Evolutionary conservation across 148 eudicot genomes (phyloP).

Genomic region (Vaccinium myrtillus): DNA sequence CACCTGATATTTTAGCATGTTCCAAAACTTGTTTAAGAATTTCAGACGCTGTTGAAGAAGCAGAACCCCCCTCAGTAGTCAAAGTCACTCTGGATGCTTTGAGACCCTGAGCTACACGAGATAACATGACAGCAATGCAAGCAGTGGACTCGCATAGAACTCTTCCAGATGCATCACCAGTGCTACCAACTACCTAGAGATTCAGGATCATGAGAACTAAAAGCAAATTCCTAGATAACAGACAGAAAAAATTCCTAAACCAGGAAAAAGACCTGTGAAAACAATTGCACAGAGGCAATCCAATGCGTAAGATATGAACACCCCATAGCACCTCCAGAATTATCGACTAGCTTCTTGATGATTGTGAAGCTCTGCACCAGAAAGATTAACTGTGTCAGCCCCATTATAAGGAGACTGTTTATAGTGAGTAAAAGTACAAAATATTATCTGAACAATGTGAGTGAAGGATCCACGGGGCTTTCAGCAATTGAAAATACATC

Average conservation of each 20-base stretch:
- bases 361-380: slow-evolving; percentile 65
- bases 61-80: slow-evolving; percentile 29
- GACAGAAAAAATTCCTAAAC: not conserved
- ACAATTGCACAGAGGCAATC: slow-evolving; percentile 70
- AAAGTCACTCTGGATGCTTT: slow-evolving; percentile 47
- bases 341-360: slow-evolving; percentile 59
- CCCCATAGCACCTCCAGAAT: slow-evolving; percentile 51
- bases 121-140: slow-evolving; percentile 69
- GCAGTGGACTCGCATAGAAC: slow-evolving; percentile 73
- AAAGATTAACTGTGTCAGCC: slow-evolving; percentile 13
- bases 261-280: slow-evolving; percentile 60
- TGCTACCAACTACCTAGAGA: slow-evolving; percentile 55
- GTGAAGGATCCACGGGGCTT: not conserved
- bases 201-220: slow-evolving; percentile 12
- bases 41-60: slow-evolving; percentile 31
- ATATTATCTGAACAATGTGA: not conserved
- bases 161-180: slow-evolving; percentile 70
- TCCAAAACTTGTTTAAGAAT: slow-evolving; percentile 66
- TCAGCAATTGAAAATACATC: not conserved
- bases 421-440: not conserved
- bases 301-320: slow-evolving; percentile 73
- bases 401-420: slow-evolving; percentile 3
- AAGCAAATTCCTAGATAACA: slow-evolving; percentile 14
- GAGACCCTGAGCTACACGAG: slow-evolving; percentile 61
- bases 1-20: slow-evolving; percentile 66